These are phyloP conservation scores for Raphanus hybrid DNA, from an alignment of 441 rosid genomes.

Conservation along the genomic window DNA sequence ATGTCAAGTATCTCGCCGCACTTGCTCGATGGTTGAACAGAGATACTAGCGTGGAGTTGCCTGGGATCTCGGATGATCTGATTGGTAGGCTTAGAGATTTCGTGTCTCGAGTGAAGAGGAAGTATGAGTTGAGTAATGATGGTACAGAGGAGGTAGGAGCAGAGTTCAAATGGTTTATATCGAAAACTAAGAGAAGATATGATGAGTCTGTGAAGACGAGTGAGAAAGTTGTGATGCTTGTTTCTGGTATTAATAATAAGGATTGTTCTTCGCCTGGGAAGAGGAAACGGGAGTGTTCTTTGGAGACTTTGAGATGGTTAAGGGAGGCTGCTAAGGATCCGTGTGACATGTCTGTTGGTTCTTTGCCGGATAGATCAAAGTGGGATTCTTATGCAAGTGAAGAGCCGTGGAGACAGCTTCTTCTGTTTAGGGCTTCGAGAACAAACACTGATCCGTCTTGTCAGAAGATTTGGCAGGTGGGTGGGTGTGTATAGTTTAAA, in stretches of 20 bases:
- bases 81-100: constrained; percentile 44
- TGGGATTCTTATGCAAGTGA: constrained; percentile 70
- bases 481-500: background rate
- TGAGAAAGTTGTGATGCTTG: constrained; percentile 32
- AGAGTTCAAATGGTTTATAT: constrained; percentile 42
- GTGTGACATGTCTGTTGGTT: constrained; percentile 49
- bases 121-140: constrained; percentile 36
- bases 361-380: constrained; percentile 66
- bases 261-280: constrained; percentile 42
- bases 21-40: constrained; percentile 58
- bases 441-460: constrained; percentile 41
- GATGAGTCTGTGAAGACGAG: constrained; percentile 33
- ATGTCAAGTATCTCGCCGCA: constrained; percentile 57
- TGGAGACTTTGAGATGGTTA: constrained; percentile 64
- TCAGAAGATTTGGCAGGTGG: constrained; percentile 61
- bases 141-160: constrained; percentile 30
- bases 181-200: constrained; percentile 29
- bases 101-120: constrained; percentile 47
- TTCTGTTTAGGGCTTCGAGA: constrained; percentile 63
- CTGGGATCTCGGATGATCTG: constrained; percentile 45
- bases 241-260: constrained; percentile 20
- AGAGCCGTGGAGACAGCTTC: constrained; percentile 75
- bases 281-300: constrained; percentile 57
- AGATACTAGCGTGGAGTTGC: constrained; percentile 28
- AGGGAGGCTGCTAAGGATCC: constrained; percentile 69